These are phyloP conservation scores for Pelargonium nanum DNA, from an alignment of 345 rosid species.

Conservation along the genomic window DNA sequence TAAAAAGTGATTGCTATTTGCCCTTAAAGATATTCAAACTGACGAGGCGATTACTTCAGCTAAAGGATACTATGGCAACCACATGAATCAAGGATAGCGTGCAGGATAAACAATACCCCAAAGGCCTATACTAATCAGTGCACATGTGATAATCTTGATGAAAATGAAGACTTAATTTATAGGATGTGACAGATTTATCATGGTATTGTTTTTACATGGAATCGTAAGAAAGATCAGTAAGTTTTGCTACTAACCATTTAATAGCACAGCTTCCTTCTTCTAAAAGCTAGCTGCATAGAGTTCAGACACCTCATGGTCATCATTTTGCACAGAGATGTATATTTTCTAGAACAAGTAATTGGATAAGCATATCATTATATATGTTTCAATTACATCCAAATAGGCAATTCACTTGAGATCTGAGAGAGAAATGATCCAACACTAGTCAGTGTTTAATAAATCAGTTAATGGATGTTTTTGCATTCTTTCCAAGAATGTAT, in stretches of 20 bases:
- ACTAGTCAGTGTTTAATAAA: neutral
- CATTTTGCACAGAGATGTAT: neutral
- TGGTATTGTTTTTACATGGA: neutral
- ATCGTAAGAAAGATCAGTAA: neutral
- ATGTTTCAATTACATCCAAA: neutral
- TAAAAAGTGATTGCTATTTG: neutral
- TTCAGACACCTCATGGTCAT: neutral
- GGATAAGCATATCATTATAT: neutral
- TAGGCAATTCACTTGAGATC: neutral
- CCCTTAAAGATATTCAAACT: neutral
- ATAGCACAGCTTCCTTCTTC: neutral
- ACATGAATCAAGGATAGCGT: neutral
- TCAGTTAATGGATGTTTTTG: neutral
- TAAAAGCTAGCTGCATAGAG: neutral
- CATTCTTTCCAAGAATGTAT: neutral
- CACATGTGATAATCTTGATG: neutral
- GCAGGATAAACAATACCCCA: neutral
- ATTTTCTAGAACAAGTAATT: neutral
- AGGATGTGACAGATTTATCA: neutral
- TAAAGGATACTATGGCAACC: neutral
- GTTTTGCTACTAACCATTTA: neutral
- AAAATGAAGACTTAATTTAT: neutral
- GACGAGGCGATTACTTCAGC: too few relatives aligned
- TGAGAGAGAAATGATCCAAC: neutral
- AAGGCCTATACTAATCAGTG: too few relatives aligned